A percentile compares a stretch with the other conserved stretches of the same genome.
Conservation (phyloP, 163 green algal species). For the Scenedesmus sp. region DNA sequence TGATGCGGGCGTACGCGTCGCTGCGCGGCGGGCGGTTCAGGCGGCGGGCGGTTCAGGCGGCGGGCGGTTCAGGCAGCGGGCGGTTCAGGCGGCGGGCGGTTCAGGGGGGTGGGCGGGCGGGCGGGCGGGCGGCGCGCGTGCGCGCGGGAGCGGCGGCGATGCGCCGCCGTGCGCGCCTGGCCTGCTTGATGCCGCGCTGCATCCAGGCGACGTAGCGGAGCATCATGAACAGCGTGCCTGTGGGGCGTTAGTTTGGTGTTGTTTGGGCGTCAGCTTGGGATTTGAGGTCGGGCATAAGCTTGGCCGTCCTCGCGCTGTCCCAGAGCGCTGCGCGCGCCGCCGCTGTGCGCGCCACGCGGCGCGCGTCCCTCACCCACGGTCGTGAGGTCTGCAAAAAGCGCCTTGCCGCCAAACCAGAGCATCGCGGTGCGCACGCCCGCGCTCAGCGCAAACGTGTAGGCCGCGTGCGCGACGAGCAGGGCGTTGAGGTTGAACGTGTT, state of each 20-base stretch:
- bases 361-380: background rate
- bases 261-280: no score
- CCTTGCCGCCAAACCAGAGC: constrained; percentile 9
- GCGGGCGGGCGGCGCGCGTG: no score
- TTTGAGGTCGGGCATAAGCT: no score
- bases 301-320: no score
- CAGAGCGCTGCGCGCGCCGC: no score
- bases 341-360: background rate
- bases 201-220: constrained; percentile 37
- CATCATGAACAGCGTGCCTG: constrained; percentile 36
- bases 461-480: constrained; percentile 15
- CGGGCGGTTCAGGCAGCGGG: no score
- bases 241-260: no score
- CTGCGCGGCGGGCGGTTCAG: background rate
- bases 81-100: no score
- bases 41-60: background rate
- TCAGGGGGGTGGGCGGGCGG: no score
- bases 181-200: constrained; percentile 44
- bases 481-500: constrained; percentile 42
- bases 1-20: constrained; percentile 14
- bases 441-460: constrained; percentile 21
- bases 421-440: constrained; percentile 6
- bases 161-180: no score
- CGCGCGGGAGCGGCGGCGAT: no score
- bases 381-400: constrained; percentile 17